phyloP scores from a whole-genome alignment of 75 land plant genomes.

The Cupressus sempervirens region DNA sequence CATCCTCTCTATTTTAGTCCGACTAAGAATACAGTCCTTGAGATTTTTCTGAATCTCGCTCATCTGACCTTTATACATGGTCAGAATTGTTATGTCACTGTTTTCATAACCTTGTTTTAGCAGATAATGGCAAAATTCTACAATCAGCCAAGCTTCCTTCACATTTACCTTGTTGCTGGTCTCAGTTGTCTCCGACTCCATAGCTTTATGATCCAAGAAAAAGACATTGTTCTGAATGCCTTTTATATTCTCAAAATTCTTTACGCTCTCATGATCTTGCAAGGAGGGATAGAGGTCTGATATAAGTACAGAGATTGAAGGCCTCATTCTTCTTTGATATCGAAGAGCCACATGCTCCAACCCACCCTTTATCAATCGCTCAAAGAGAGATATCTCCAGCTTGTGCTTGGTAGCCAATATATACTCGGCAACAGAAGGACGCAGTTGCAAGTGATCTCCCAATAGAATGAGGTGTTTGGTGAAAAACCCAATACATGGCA shows the following conservation, averaged over 20 bases:
- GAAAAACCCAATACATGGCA: constrained; percentile 18
- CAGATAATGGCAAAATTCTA: not conserved
- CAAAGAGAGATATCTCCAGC: not conserved
- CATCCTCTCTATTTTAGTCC: not conserved
- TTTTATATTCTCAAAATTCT: not conserved
- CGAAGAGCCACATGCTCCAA: not conserved
- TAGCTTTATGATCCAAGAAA: not conserved
- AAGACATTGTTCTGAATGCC: not conserved
- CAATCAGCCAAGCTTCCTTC: not conserved
- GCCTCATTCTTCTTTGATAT: not conserved
- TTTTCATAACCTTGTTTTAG: no score
- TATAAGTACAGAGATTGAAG: not conserved
- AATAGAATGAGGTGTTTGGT: constrained; percentile 14
- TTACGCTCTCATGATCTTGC: not conserved
- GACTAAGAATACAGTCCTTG: not conserved
- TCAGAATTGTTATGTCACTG: no score
- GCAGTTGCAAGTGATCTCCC: constrained; percentile 13
- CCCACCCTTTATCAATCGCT: not conserved
- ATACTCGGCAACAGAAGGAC: constrained; percentile 14
- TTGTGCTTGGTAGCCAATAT: constrained; percentile 8
- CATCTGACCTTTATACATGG: constrained; percentile 5
- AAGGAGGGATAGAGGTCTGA: not conserved
- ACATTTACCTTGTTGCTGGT: not conserved
- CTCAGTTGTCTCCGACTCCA: not conserved
- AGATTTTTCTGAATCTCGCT: constrained; percentile 4